Percentiles rank a stretch among this genome's conserved stretches.
Evolutionary conservation across 768 basidiomycete genomes (phyloP).

Genomic region (Russula ochroleuca): DNA sequence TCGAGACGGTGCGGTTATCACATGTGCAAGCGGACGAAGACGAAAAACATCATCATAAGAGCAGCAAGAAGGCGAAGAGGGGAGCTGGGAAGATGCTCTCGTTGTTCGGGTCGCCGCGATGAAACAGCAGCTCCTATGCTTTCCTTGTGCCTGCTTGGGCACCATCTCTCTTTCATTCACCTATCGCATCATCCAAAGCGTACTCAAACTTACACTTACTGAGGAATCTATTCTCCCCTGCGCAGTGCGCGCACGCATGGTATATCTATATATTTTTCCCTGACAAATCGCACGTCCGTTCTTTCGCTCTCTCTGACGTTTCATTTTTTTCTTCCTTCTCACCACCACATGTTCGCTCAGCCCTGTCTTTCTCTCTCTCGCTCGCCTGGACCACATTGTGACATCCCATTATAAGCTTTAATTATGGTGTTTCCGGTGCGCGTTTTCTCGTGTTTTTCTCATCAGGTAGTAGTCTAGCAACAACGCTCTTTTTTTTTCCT

Average conservation of each 20-base stretch:
- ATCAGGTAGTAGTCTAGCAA: slow-evolving; percentile 17
- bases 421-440: slow-evolving; percentile 21
- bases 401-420: slow-evolving; percentile 26
- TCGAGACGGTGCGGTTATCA: slow-evolving; percentile 20
- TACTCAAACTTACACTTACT: neutral
- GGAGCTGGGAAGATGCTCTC: slow-evolving; percentile 83
- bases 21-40: slow-evolving; percentile 32
- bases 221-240: slow-evolving; percentile 16
- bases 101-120: slow-evolving; percentile 68
- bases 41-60: slow-evolving; percentile 47
- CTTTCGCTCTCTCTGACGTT: neutral
- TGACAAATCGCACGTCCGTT: slow-evolving; percentile 21
- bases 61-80: slow-evolving; percentile 80
- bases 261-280: slow-evolving; percentile 24
- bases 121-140: slow-evolving; percentile 1
- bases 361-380: neutral
- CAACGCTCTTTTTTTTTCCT: slow-evolving; percentile 19
- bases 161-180: neutral
- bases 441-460: slow-evolving; percentile 10
- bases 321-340: no score
- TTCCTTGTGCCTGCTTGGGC: neutral
- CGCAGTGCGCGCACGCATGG: slow-evolving; percentile 19
- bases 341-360: neutral
- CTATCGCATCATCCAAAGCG: neutral
- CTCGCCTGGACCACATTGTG: slow-evolving; percentile 16